Evolutionary conservation across 2,329 filamentous ascomycete genomes (phyloP), one percentile per base, ranked within the genome.

Genomic region (Claviceps pusilla): DNA sequence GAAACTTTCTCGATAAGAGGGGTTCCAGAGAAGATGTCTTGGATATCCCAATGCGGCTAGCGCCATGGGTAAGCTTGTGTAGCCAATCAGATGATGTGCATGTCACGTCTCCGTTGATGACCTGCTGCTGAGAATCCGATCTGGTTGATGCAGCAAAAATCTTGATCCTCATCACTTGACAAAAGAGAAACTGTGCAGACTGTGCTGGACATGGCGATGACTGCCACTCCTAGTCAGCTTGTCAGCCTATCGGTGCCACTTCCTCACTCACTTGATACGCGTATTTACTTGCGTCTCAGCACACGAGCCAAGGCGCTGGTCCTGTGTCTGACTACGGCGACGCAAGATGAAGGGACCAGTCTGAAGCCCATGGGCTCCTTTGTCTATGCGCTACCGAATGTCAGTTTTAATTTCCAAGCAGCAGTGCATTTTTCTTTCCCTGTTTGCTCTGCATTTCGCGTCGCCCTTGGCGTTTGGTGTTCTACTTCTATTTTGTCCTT

Each of bases 321-420:
- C 53, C 66, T 85, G n/a, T 80, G 81, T 62, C 69, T 85, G 48
- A 80, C 80, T 1, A 84, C 82, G 0, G 73, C 76, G 3, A 66
- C 75, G 31, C 71, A 72, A 54, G 78, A 79, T 52, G 76, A 80
- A 46, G 66, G 69, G n/a, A 71, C 71, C 12, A 65, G 69, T 9
- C 66, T 74, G 7, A 72, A 78, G 45, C 72, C 78, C 51, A 77
- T 97, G 69, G 91, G 93, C 3, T 95, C 89, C 51, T 91, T 97
- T 65, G 87, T 97, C 48, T 97, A 95, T 66, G 87, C 90, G 3
- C 80, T 98, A 67, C 91, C 93, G 16, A 86, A 95, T 71, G 93
- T 95, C 31, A 52, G 50, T 52, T 7, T 24, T 45, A 9, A 7
- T 42, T 37, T 33, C 24, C 24, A 24, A 2, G 24, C 24, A 24